phyloP scores from a whole-genome alignment of 1,139 yeast species.

The Diutina scorzettiae region DNA sequence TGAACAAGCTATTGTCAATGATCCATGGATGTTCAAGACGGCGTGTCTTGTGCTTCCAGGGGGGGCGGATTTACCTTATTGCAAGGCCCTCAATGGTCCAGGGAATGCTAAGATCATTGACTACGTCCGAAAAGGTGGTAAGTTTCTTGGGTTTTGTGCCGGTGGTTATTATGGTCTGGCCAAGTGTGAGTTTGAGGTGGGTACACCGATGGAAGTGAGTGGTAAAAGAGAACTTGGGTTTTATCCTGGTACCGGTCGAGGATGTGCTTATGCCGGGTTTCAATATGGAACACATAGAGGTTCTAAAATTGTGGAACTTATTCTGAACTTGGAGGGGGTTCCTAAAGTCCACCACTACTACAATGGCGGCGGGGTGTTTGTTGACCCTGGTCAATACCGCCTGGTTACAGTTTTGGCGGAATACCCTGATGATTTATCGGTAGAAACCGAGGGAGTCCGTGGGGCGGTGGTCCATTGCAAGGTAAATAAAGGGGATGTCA shows the following conservation, averaged over 20 bases:
- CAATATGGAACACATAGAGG: constrained; percentile 68
- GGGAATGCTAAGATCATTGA: constrained; percentile 50
- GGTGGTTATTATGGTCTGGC: constrained; percentile 84
- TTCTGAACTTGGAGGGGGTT: constrained; percentile 21
- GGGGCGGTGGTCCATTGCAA: constrained; percentile 62
- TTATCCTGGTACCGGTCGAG: constrained; percentile 74
- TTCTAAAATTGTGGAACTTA: constrained; percentile 45
- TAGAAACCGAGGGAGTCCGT: constrained; percentile 17
- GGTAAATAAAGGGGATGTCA: constrained; percentile 64
- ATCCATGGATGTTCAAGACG: constrained; percentile 84
- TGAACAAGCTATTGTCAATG: constrained; percentile 49
- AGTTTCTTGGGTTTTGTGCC: constrained; percentile 84
- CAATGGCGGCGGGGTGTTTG: constrained; percentile 86
- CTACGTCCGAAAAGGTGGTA: constrained; percentile 71
- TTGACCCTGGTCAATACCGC: constrained; percentile 49
- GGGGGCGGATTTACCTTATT: constrained; percentile 88
- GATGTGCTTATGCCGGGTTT: constrained; percentile 75
- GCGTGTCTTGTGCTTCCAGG: constrained; percentile 83
- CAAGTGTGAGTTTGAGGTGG: constrained; percentile 74
- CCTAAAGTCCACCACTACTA: constrained; percentile 32
- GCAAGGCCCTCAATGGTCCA: constrained; percentile 55
- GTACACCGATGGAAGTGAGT: constrained; percentile 66
- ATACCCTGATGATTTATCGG: constrained; percentile 37
- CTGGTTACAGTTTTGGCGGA: constrained; percentile 63
- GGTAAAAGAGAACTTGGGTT: constrained; percentile 75